Evolutionary conservation across 768 basidiomycete species (phyloP), one percentile per base, ranked within the genome.

Genomic region (Podaxis sp.): DNA sequence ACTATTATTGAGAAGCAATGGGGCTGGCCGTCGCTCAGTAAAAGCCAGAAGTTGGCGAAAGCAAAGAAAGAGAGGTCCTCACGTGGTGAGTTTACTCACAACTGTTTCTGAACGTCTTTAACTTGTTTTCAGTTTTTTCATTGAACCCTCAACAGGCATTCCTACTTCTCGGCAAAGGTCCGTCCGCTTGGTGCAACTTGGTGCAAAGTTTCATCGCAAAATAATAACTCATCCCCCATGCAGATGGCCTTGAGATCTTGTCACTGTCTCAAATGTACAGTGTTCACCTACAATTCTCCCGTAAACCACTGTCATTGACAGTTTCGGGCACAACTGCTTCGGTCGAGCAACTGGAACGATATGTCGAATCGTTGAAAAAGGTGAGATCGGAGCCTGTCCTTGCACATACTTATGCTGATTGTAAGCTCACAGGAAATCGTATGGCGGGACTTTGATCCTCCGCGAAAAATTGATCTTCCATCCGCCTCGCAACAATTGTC

Each of bases 151-250:
- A 79, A 55, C 80, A 89, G 66, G 78, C 90, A 5, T 90, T 92
- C 70, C 70, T 92, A 33, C 78, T 92, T 33, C 80, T 93, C 64
- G 90, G 90, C 44, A 87, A 82, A 82, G 87, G 91, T 89, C 42
- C 17, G 73, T 69, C 51, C 4, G 44, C 13, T 51, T 33, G 55
- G 46, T 33, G 38, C 36, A 22, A 24, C 13, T 51, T 33, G 55
- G 46, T 33, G 38, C 33, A 22, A 22, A 46, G 36, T 17, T 66
- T 24, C 26, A 61, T 33, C n/a, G 42, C 62, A 68, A 54, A 57
- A 63, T 8, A 54, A 22, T 59, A 1, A 61, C 24, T 17, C 30
- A n/a, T 39, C 48, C 36, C 57, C 15, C 24, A 8, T 60, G 12
- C 63, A 92, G 91, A 92, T 71, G 90, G 90, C 39, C 73, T 77